These are phyloP conservation scores for Pestalotiopsis sp. DNA, from an alignment of 2,329 filamentous ascomycete genomes.

Conservation along the genomic window DNA sequence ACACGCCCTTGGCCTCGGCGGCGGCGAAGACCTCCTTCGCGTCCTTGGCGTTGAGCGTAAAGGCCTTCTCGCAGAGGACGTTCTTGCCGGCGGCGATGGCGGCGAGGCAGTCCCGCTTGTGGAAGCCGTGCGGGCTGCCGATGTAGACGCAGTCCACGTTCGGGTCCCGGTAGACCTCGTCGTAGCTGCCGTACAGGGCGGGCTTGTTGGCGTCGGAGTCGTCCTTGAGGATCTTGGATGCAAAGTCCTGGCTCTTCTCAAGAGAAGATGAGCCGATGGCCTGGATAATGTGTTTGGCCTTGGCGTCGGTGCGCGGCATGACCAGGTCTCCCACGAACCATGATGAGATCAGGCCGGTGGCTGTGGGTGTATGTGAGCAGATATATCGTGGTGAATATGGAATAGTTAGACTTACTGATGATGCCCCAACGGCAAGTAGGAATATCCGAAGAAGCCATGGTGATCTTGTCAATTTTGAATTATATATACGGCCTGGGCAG, in stretches of 20 bases:
- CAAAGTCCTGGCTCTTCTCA: conserved; percentile 42
- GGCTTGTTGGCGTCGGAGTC: conserved; percentile 25
- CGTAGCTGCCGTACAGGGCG: conserved; percentile 41
- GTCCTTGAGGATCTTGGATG: conserved; percentile 30
- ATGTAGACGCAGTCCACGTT: conserved; percentile 49
- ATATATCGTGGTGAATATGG: neutral
- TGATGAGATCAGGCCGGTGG: conserved; percentile 46
- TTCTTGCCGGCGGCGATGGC: conserved; percentile 46
- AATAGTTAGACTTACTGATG: conserved; percentile 20
- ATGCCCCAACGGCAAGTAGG: conserved; percentile 38
- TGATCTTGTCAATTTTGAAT: no score
- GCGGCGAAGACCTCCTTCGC: conserved; percentile 42
- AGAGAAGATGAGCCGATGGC: conserved; percentile 44
- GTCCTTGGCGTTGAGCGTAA: conserved; percentile 43
- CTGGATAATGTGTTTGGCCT: conserved; percentile 44
- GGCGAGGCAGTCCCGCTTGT: conserved; percentile 45
- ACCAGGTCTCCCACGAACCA: conserved; percentile 48
- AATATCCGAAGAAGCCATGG: neutral
- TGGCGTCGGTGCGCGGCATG: conserved; percentile 36
- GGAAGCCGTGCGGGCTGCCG: conserved; percentile 47
- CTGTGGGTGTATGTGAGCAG: conserved; percentile 16
- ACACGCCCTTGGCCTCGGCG: conserved; percentile 42
- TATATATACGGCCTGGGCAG: neutral
- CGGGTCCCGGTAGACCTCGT: conserved; percentile 41
- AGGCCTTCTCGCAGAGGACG: conserved; percentile 49